A percentile compares a stretch with the other conserved stretches of the same genome.
phyloP scores from a whole-genome alignment of 2,329 filamentous ascomycete species.

The Bipolaris victoriae region DNA sequence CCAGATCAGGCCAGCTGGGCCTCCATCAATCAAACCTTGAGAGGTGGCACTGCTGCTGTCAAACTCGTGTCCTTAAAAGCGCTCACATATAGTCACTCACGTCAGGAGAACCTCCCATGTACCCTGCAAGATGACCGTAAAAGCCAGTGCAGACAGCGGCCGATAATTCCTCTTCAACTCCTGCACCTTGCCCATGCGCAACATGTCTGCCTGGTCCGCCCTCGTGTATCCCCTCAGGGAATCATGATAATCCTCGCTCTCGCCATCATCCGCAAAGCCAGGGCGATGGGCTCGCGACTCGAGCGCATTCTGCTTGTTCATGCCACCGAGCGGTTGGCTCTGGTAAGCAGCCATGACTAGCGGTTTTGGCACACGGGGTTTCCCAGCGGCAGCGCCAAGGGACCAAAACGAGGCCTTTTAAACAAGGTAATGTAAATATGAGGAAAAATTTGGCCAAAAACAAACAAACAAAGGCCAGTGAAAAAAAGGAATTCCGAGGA shows the following conservation, averaged over 20 bases:
- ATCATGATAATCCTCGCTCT: constrained; percentile 36
- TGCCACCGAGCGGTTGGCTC: constrained; percentile 15
- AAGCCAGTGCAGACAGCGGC: constrained; percentile 40
- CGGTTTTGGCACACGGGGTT: not conserved
- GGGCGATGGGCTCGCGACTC: constrained; percentile 11
- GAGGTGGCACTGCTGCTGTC: constrained; percentile 30
- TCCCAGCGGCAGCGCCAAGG: constrained; percentile 19
- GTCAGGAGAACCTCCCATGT: constrained; percentile 46
- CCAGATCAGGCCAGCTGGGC: constrained; percentile 44
- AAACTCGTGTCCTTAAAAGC: not conserved
- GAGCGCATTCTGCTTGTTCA: constrained; percentile 16
- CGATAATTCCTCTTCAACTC: constrained; percentile 45
- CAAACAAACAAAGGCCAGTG: not conserved
- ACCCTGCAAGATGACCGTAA: constrained; percentile 43
- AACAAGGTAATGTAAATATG: too few species aligned
- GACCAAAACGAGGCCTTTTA: not conserved
- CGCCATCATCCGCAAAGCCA: constrained; percentile 27
- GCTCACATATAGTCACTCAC: constrained; percentile 13
- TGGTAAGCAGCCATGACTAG: constrained; percentile 27
- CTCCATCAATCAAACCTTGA: constrained; percentile 41
- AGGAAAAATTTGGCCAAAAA: not conserved
- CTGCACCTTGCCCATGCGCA: constrained; percentile 44
- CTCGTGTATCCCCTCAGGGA: constrained; percentile 36
- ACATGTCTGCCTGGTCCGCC: constrained; percentile 40
- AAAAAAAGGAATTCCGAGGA: not conserved